Evolutionary conservation across 2,329 filamentous ascomycete genomes (phyloP).

Genomic region (Colletotrichum acutatum): DNA sequence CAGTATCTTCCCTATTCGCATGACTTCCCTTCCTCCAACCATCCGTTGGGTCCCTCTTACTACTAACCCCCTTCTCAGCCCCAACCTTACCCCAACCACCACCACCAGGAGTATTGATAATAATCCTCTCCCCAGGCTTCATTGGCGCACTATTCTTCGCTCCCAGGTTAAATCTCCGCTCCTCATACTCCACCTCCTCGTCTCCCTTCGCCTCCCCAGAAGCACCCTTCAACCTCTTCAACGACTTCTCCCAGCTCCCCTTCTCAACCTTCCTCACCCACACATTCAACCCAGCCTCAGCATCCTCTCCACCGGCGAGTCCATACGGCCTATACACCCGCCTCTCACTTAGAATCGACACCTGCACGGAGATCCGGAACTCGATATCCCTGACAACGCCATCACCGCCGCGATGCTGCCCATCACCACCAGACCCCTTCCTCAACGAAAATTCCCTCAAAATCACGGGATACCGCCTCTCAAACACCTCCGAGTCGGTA

Average conservation of each 20-base stretch:
- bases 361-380: constrained; percentile 80
- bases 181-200: constrained; percentile 59
- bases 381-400: constrained; percentile 83
- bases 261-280: constrained; percentile 83
- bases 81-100: constrained; percentile 78
- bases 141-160: constrained; percentile 85
- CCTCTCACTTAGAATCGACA: constrained; percentile 81
- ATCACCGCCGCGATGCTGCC: constrained; percentile 76
- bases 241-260: constrained; percentile 59
- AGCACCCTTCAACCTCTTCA: constrained; percentile 47
- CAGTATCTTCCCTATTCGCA: constrained; percentile 65
- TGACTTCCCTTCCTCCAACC: constrained; percentile 68
- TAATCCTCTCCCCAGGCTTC: constrained; percentile 80
- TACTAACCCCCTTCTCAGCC: constrained; percentile 62
- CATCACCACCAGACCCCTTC: constrained; percentile 70
- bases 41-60: constrained; percentile 64
- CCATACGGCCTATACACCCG: constrained; percentile 84
- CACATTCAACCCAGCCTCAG: constrained; percentile 81
- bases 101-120: constrained; percentile 81
- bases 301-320: constrained; percentile 84
- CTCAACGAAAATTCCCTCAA: constrained; percentile 77
- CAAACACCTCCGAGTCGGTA: constrained; percentile 61
- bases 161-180: constrained; percentile 76
- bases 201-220: constrained; percentile 40
- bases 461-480: constrained; percentile 74